A percentile compares a stretch with the other conserved stretches of the same genome.
phyloP scores from a whole-genome alignment of 192 early-diverging fungal species.

The Entophlyctis luteolus region DNA sequence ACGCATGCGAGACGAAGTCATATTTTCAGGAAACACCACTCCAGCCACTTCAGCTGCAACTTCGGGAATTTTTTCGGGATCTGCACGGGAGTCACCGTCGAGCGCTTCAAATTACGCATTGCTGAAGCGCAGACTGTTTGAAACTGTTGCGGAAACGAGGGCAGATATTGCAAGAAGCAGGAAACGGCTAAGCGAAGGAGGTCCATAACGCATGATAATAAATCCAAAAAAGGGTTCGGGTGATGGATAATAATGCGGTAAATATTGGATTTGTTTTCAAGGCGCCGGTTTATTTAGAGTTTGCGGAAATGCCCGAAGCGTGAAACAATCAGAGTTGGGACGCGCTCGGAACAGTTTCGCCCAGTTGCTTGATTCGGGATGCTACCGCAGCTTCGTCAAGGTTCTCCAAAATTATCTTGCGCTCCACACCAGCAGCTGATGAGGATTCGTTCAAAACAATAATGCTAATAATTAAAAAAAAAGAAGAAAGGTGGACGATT shows the following conservation, averaged over 20 bases:
- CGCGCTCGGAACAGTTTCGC: slow-evolving; percentile 25
- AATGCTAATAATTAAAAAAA: not conserved
- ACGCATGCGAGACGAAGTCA: too few species aligned
- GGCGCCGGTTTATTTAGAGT: not conserved
- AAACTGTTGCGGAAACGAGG: not conserved
- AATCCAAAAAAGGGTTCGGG: too few species aligned
- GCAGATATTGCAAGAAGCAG: slow-evolving; percentile 8
- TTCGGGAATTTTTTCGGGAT: not conserved
- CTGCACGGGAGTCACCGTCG: not conserved
- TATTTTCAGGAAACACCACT: not conserved
- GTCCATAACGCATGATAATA: too few species aligned
- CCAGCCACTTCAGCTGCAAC: not conserved
- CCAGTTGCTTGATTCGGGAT: slow-evolving; percentile 64
- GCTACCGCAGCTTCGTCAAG: slow-evolving; percentile 68
- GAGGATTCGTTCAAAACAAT: not conserved
- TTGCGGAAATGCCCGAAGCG: not conserved
- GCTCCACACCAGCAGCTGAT: slow-evolving; percentile 77
- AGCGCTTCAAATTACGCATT: not conserved
- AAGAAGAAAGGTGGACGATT: too few species aligned
- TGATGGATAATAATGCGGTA: too few species aligned
- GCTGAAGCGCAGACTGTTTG: not conserved
- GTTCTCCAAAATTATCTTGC: slow-evolving; percentile 73
- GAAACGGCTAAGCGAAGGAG: not conserved
- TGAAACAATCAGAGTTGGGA: slow-evolving; percentile 9
- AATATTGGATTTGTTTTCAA: too few species aligned